Evolutionary conservation across 2,329 filamentous ascomycete genomes (phyloP).

Genomic region (Fusarium coicis): DNA sequence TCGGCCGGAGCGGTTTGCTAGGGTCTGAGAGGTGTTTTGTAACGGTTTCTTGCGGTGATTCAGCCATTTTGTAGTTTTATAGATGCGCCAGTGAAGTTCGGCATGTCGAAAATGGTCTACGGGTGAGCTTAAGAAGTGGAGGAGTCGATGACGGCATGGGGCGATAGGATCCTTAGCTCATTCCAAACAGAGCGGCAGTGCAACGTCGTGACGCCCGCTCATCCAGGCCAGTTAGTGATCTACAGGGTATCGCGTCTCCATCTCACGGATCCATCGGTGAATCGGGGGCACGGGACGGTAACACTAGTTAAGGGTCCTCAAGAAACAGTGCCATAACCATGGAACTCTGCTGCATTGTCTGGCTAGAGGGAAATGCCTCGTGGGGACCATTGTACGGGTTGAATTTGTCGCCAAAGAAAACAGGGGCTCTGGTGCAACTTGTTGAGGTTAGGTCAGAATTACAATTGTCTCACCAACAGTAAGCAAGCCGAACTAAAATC

Average conservation of each 20-base stretch:
- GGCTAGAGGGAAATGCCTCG: not conserved
- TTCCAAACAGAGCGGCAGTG: not conserved
- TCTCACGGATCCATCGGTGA: not conserved
- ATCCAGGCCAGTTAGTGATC: not conserved
- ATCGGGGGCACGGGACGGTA: not conserved
- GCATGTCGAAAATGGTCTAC: not conserved
- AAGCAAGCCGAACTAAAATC: not conserved
- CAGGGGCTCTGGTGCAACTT: no score
- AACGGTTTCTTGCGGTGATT: not conserved
- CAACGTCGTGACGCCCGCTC: not conserved
- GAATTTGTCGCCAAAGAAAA: not conserved
- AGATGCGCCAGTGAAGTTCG: not conserved
- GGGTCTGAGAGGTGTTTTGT: not conserved
- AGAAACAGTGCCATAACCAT: not conserved
- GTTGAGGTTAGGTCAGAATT: not conserved
- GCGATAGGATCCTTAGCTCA: not conserved
- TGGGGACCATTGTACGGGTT: not conserved
- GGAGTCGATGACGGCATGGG: constrained; percentile 1
- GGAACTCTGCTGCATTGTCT: no score
- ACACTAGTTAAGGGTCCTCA: not conserved
- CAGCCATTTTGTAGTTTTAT: not conserved
- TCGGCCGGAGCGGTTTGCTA: constrained; percentile 28
- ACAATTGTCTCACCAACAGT: not conserved
- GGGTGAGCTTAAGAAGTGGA: not conserved
- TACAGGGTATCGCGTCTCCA: not conserved